Conservation (phyloP, 139 green algal species). For the Closterium sp. region DNA sequence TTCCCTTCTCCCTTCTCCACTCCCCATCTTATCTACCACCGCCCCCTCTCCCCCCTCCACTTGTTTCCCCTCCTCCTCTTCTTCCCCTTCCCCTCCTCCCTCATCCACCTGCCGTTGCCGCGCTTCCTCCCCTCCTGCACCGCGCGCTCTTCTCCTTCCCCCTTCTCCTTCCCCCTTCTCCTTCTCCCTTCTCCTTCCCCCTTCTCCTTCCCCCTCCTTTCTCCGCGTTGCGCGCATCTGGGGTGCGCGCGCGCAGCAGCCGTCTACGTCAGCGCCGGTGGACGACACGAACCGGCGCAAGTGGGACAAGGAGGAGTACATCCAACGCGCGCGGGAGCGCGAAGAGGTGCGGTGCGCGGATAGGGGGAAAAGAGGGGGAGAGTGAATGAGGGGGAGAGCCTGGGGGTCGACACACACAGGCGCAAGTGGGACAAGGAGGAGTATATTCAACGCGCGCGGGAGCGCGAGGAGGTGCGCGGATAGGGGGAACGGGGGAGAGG, state of each 20-base stretch:
- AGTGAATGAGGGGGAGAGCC: no score
- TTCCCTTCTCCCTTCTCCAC: background rate
- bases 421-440: conserved; percentile 47
- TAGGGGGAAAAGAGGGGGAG: background rate
- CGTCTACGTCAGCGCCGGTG: background rate
- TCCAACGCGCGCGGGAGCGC: conserved; percentile 27
- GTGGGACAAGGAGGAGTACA: conserved; percentile 48
- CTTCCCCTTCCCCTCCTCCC: background rate
- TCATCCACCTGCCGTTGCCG: background rate
- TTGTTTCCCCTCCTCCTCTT: background rate
- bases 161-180: background rate
- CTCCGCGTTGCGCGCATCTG: background rate
- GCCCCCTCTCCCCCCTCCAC: background rate
- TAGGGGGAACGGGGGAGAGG: background rate
- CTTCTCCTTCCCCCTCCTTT: background rate
- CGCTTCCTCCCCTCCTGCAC: background rate
- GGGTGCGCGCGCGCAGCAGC: background rate
- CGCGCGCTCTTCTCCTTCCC: background rate
- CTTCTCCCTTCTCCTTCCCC: background rate
- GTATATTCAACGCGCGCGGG: conserved; percentile 31
- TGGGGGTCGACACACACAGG: conserved; percentile 30
- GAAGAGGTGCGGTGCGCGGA: conserved; percentile 34
- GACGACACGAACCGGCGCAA: conserved; percentile 43
- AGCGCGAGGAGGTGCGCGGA: conserved; percentile 26
- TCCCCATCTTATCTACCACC: background rate